A percentile compares a stretch with the other conserved stretches of the same genome.
Conservation (phyloP, 306 rosid species). For the Aeschynomene evenia region DNA sequence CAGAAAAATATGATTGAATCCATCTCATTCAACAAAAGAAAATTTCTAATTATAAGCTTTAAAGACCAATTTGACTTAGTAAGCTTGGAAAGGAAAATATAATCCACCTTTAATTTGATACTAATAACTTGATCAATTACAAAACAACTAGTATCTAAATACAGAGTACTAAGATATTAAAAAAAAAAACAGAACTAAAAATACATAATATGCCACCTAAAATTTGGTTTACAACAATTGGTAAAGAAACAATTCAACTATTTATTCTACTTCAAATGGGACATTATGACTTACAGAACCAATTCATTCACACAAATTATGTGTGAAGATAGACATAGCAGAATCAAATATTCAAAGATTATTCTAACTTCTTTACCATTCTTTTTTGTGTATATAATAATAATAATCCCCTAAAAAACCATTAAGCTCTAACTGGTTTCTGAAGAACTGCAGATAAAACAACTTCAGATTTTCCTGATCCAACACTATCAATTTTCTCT, state of each 20-base stretch:
- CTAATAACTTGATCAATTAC: slow-evolving; percentile 30
- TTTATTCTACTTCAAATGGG: slow-evolving; percentile 46
- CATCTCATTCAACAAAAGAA: background rate
- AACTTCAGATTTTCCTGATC: slow-evolving; percentile 57
- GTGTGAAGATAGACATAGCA: slow-evolving; percentile 29
- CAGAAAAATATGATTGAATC: background rate
- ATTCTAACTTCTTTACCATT: slow-evolving; percentile 39
- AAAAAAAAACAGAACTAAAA: slow-evolving; percentile 34
- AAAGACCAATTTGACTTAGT: background rate
- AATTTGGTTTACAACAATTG: slow-evolving; percentile 44
- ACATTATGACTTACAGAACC: slow-evolving; percentile 37
- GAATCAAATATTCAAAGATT: slow-evolving; percentile 32
- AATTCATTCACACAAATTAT: slow-evolving; percentile 36
- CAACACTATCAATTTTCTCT: slow-evolving; percentile 57
- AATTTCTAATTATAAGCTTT: background rate
- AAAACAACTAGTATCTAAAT: slow-evolving; percentile 27
- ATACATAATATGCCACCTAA: slow-evolving; percentile 37
- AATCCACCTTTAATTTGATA: slow-evolving; percentile 32
- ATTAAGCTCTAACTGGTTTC: slow-evolving; percentile 73
- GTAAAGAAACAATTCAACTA: slow-evolving; percentile 41
- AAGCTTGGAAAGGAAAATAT: slow-evolving; percentile 26
- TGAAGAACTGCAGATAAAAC: slow-evolving; percentile 85
- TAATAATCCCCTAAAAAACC: slow-evolving; percentile 12
- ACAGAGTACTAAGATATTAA: slow-evolving; percentile 6
- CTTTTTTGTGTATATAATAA: slow-evolving; percentile 25